phyloP scores from a whole-genome alignment of 768 basidiomycete genomes.

The Kondoa malvinella region DNA sequence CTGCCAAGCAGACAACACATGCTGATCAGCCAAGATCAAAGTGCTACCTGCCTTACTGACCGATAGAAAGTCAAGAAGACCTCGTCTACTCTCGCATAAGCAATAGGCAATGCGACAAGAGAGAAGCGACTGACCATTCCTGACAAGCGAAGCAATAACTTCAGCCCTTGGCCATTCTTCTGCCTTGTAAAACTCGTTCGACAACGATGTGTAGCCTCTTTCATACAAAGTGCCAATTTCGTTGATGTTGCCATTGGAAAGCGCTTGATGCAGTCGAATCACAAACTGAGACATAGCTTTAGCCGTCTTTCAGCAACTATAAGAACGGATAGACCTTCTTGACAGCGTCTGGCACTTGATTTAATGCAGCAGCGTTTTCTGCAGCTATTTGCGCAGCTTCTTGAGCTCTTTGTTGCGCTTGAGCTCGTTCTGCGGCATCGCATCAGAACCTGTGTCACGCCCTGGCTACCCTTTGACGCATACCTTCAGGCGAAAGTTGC shows the following conservation, averaged over 20 bases:
- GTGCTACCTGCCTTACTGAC: neutral
- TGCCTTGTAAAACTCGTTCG: constrained; percentile 85
- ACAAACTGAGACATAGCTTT: constrained; percentile 50
- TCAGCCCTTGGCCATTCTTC: constrained; percentile 97
- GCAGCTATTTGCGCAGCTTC: constrained; percentile 19
- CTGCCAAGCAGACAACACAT: neutral
- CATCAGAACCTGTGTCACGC: neutral
- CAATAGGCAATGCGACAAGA: neutral
- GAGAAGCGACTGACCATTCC: constrained; percentile 52
- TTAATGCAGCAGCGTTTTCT: constrained; percentile 20
- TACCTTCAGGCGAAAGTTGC: neutral
- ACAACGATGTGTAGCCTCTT: constrained; percentile 90
- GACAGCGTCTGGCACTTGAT: constrained; percentile 20
- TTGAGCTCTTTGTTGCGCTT: neutral
- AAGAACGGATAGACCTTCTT: constrained; percentile 1
- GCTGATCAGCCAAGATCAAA: neutral
- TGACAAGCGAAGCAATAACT: constrained; percentile 79
- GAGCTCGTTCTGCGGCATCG: neutral
- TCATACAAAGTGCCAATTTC: constrained; percentile 90
- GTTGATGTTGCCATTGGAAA: constrained; percentile 63
- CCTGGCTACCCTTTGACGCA: neutral
- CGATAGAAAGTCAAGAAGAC: constrained; percentile 94
- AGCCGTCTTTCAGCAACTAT: neutral
- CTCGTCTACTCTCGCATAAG: constrained; percentile 45
- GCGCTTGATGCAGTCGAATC: constrained; percentile 78